Evolutionary conservation across 257 asterid genomes (phyloP).

Genomic region (Solanum lignicaule): DNA sequence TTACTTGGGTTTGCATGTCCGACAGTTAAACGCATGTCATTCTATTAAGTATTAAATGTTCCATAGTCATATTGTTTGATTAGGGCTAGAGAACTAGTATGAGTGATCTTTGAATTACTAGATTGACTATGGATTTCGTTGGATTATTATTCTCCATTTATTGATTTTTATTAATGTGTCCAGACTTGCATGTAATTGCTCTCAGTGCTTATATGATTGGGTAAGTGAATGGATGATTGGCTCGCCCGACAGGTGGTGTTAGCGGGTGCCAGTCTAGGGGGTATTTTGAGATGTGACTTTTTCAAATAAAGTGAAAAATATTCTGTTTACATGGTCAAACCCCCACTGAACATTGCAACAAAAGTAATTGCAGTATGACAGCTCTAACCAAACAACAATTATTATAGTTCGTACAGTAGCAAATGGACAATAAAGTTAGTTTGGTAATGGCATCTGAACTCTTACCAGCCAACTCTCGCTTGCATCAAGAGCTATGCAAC

Average conservation of each 20-base stretch:
- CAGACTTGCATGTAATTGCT: not conserved
- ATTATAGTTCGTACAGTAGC: not conserved
- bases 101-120: not conserved
- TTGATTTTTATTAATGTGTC: not conserved
- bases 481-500: conserved; percentile 87
- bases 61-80: not conserved
- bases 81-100: not conserved
- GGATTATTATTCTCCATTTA: not conserved
- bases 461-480: conserved; percentile 99
- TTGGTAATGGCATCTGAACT: not conserved
- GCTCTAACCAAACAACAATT: not conserved
- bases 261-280: not conserved
- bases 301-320: not conserved
- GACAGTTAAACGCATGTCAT: not conserved
- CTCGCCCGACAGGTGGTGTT: not conserved
- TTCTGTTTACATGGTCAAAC: not conserved
- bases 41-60: not conserved
- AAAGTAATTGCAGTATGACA: not conserved
- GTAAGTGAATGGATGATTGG: not conserved
- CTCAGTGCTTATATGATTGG: not conserved
- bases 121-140: not conserved
- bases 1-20: not conserved
- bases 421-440: not conserved
- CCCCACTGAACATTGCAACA: not conserved
- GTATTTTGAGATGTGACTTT: not conserved